These are phyloP conservation scores for Diaporthe sp. DNA, from an alignment of 2,329 filamentous ascomycete genomes.

Conservation along the genomic window DNA sequence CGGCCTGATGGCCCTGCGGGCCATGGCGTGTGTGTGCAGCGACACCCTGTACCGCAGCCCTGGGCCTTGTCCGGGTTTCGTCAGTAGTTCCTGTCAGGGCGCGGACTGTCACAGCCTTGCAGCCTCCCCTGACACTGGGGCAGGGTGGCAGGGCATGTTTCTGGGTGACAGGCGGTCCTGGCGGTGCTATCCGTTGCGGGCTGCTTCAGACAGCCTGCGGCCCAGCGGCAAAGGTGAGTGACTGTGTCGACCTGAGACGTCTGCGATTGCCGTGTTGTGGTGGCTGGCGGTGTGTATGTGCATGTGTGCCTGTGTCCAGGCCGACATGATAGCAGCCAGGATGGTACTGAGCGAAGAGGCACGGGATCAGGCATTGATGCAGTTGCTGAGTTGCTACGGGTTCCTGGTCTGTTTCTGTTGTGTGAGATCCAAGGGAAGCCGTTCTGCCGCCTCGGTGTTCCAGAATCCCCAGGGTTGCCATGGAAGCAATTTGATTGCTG, in stretches of 20 bases:
- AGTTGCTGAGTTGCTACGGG: slow-evolving; percentile 21
- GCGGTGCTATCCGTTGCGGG: slow-evolving; percentile 26
- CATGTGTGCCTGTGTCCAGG: background rate
- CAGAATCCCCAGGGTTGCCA: slow-evolving; percentile 33
- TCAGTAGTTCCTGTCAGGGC: slow-evolving; percentile 32
- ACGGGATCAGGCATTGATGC: slow-evolving; percentile 21
- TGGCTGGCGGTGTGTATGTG: slow-evolving; percentile 11
- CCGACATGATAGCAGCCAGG: background rate
- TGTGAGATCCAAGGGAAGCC: slow-evolving; percentile 26
- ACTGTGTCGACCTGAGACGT: slow-evolving; percentile 18
- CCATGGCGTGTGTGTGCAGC: slow-evolving; percentile 12
- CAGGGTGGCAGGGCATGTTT: slow-evolving; percentile 7
- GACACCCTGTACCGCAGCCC: slow-evolving; percentile 14
- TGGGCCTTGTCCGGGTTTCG: slow-evolving; percentile 27
- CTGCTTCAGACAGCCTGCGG: slow-evolving; percentile 17
- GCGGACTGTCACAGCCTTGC: slow-evolving; percentile 28
- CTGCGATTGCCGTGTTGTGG: background rate
- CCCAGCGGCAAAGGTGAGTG: slow-evolving; percentile 30
- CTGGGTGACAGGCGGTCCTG: slow-evolving; percentile 34
- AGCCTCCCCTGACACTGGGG: slow-evolving; percentile 19
- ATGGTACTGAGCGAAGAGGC: background rate
- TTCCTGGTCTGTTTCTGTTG: background rate
- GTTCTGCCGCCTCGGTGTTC: slow-evolving; percentile 26
- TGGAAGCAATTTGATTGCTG: slow-evolving; percentile 37
- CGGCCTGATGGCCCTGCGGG: background rate